A percentile compares a stretch with the other conserved stretches of the same genome.
These are phyloP conservation scores for Leucocoprinus birnbaumii DNA, from an alignment of 768 basidiomycete species.

Conservation along the genomic window DNA sequence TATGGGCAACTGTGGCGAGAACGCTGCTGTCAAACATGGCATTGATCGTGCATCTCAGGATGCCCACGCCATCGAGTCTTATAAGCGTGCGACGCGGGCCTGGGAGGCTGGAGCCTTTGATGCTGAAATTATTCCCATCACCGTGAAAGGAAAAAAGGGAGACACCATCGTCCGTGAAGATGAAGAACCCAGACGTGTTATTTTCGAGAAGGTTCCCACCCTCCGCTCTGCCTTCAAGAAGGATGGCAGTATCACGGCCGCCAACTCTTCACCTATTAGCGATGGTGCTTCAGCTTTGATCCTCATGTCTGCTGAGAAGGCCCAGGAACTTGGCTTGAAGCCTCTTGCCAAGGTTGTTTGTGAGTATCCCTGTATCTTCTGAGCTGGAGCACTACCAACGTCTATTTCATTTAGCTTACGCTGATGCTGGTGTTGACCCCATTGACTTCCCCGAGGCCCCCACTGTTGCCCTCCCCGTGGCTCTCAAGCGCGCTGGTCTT, in stretches of 20 bases:
- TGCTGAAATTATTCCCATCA: conserved; percentile 86
- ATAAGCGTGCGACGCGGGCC: conserved; percentile 87
- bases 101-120: conserved; percentile 86
- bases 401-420: conserved; percentile 63
- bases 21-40: conserved; percentile 72
- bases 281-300: conserved; percentile 97
- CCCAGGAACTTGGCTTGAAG: conserved; percentile 84
- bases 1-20: conserved; percentile 97
- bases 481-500: conserved; percentile 84
- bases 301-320: conserved; percentile 91
- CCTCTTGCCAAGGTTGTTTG: conserved; percentile 95
- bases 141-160: conserved; percentile 92
- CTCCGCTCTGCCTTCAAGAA: conserved; percentile 89
- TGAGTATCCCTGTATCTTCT: conserved; percentile 38
- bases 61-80: conserved; percentile 90
- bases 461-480: conserved; percentile 84
- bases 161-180: conserved; percentile 89
- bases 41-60: conserved; percentile 91
- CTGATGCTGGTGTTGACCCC: conserved; percentile 95
- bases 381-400: conserved; percentile 11
- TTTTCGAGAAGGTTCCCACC: conserved; percentile 90
- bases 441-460: conserved; percentile 98
- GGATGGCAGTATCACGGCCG: conserved; percentile 90
- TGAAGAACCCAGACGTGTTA: conserved; percentile 96
- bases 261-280: conserved; percentile 92